Percentiles rank a stretch among this genome's conserved stretches.
Evolutionary conservation across 139 green algal species (phyloP).

Genomic region (Coelastrella sp.): DNA sequence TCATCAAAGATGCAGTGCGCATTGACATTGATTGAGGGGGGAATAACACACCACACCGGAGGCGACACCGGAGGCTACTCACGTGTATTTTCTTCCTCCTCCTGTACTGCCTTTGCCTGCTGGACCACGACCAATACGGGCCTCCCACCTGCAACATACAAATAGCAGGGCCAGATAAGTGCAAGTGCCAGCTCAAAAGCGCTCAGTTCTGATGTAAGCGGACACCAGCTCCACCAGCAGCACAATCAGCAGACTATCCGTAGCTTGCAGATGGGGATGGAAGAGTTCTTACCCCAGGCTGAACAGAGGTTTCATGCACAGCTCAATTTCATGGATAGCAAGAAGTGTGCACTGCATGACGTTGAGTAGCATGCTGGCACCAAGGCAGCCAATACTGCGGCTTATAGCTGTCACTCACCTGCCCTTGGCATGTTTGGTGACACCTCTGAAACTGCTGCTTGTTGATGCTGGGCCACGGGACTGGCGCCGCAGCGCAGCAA

Average conservation of each 20-base stretch:
- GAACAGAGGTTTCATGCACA: no score
- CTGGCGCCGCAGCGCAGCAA: slow-evolving; percentile 53
- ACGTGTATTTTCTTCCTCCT: slow-evolving; percentile 43
- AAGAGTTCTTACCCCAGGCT: no score
- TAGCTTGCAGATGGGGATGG: no score
- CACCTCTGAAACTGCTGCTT: slow-evolving; percentile 42
- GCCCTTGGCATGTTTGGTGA: slow-evolving; percentile 45
- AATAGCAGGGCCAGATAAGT: no score
- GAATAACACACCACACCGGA: no score
- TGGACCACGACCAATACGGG: slow-evolving; percentile 28
- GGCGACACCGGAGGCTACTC: neutral
- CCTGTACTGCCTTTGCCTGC: neutral
- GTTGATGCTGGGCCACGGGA: slow-evolving; percentile 32
- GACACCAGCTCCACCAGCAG: no score
- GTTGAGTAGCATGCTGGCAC: neutral
- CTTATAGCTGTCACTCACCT: neutral
- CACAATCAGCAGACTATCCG: no score
- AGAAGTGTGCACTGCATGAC: neutral
- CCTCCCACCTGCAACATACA: slow-evolving; percentile 34
- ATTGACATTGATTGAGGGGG: no score
- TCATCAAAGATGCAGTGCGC: no score
- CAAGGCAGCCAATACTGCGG: neutral
- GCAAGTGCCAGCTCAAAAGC: no score
- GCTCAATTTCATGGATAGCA: neutral
- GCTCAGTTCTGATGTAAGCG: no score